Percentiles rank a stretch among this genome's conserved stretches.
phyloP scores from a whole-genome alignment of 2,329 filamentous ascomycete species.

The Ophiostoma fasciatum region DNA sequence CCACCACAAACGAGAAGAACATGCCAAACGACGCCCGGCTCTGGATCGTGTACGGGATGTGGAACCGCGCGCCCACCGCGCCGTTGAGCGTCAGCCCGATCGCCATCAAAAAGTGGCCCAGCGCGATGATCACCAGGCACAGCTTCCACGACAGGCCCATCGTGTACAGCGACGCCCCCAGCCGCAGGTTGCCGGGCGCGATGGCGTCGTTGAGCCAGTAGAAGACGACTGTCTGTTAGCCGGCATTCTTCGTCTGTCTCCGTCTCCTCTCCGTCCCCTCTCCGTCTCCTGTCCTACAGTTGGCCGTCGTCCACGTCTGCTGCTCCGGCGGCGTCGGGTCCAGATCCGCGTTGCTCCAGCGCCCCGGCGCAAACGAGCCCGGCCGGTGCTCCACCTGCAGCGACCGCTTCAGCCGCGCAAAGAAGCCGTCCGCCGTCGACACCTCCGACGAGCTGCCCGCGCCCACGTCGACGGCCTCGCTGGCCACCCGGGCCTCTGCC shows the following conservation, averaged over 20 bases:
- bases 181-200: conserved; percentile 27
- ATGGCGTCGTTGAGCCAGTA: conserved; percentile 34
- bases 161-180: too few relatives aligned
- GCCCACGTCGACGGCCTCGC: too few relatives aligned
- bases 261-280: too few relatives aligned
- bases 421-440: too few relatives aligned
- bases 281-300: too few relatives aligned
- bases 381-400: too few relatives aligned
- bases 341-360: conserved; percentile 29
- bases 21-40: conserved; percentile 19
- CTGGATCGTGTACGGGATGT: conserved; percentile 27
- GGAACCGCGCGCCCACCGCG: conserved; percentile 27
- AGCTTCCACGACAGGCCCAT: too few relatives aligned
- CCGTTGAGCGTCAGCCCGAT: conserved; percentile 33
- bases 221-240: conserved; percentile 16
- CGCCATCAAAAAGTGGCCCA: conserved; percentile 44
- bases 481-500: too few relatives aligned
- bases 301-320: conserved; percentile 29
- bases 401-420: too few relatives aligned
- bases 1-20: conserved; percentile 16
- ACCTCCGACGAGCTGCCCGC: too few relatives aligned
- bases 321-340: conserved; percentile 29
- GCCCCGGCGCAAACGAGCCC: too few relatives aligned
- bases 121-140: conserved; percentile 31
- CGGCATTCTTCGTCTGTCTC: too few relatives aligned